phyloP scores from a whole-genome alignment of 257 asterid genomes.

The Plantago ovata region DNA sequence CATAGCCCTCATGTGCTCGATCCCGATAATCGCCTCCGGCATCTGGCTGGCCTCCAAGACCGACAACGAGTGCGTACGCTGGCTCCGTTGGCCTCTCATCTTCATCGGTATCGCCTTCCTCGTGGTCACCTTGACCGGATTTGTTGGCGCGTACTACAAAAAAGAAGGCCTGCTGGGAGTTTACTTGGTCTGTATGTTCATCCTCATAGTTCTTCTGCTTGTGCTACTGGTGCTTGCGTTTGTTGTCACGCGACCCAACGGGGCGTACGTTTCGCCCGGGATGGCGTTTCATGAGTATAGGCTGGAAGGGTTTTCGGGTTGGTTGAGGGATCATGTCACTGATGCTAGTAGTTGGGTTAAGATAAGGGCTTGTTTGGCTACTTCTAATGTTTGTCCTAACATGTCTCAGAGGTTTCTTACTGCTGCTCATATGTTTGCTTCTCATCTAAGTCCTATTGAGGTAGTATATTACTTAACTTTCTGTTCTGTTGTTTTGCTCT shows the following conservation, averaged over 20 bases:
- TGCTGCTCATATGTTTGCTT: conserved; percentile 69
- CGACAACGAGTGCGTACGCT: conserved; percentile 93
- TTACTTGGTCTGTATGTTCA: conserved; percentile 80
- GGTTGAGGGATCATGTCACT: conserved; percentile 76
- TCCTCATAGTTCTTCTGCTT: conserved; percentile 68
- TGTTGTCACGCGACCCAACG: conserved; percentile 73
- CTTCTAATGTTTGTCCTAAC: conserved; percentile 55
- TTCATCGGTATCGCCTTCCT: conserved; percentile 68
- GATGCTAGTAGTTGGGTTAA: conserved; percentile 57
- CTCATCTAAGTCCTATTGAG: conserved; percentile 84
- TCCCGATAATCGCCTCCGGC: conserved; percentile 85
- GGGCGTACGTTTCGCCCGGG: conserved; percentile 58
- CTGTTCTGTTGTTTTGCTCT: background rate
- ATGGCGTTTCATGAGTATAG: conserved; percentile 57
- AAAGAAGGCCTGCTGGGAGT: conserved; percentile 73
- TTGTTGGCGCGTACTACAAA: conserved; percentile 81
- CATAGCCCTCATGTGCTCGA: conserved; percentile 81
- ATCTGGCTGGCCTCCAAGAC: conserved; percentile 86
- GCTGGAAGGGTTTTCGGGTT: conserved; percentile 60
- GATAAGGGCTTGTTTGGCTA: conserved; percentile 86
- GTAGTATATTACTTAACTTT: conserved; percentile 17
- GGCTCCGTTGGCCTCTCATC: conserved; percentile 96
- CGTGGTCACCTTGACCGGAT: conserved; percentile 63
- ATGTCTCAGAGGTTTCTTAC: conserved; percentile 38
- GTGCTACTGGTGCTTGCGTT: conserved; percentile 70